Percentiles rank a stretch among this genome's conserved stretches.
These are phyloP conservation scores for Glaciozyma martinii DNA, from an alignment of 768 basidiomycete species.

Conservation along the genomic window DNA sequence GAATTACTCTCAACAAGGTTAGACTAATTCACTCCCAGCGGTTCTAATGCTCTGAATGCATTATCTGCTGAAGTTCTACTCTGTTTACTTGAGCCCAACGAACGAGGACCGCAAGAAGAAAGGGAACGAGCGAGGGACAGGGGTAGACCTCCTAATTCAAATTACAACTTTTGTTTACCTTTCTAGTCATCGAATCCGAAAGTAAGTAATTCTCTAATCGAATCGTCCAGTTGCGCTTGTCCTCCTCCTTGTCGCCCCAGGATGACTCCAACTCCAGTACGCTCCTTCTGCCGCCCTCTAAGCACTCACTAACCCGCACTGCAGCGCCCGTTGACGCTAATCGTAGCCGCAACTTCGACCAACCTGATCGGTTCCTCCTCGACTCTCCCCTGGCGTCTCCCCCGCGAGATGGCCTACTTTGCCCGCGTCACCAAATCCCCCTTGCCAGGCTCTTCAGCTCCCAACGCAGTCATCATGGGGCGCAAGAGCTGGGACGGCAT, in stretches of 20 bases:
- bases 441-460: conserved; percentile 36
- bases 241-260: not conserved
- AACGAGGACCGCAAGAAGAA: no score
- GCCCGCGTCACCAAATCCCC: conserved; percentile 62
- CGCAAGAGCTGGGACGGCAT: conserved; percentile 97
- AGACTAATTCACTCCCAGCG: no score
- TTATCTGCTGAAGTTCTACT: no score
- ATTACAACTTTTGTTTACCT: no score
- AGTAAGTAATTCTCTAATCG: no score
- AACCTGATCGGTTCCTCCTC: conserved; percentile 79
- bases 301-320: not conserved
- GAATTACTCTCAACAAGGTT: no score
- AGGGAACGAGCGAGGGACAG: no score
- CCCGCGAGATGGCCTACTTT: conserved; percentile 87
- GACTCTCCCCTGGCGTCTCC: conserved; percentile 75
- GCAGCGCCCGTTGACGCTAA: conserved; percentile 55
- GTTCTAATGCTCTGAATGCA: no score
- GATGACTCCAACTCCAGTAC: not conserved
- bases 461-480: conserved; percentile 86
- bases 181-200: no score
- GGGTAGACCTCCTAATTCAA: no score
- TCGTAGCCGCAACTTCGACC: conserved; percentile 78
- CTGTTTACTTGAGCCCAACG: no score
- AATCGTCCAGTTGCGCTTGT: not conserved
- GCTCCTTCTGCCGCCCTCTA: no score